These are phyloP conservation scores for Vitis hybrid DNA, from an alignment of 177 flowering plant genomes.

Conservation along the genomic window DNA sequence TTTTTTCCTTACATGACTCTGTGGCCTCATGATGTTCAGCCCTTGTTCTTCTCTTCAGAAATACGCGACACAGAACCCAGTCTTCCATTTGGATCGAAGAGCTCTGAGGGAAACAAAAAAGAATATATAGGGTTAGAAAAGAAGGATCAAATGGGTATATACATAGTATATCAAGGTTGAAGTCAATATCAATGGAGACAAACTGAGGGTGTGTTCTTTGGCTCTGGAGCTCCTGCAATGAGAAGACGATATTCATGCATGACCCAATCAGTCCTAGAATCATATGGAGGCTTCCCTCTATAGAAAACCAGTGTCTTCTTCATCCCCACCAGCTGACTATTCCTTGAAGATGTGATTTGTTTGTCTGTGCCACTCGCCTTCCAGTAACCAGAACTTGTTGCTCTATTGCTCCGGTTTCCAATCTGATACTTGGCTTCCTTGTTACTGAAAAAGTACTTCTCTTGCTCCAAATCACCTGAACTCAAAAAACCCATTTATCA, in stretches of 20 bases:
- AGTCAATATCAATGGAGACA: neutral
- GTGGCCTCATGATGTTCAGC: no score
- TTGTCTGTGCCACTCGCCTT: constrained; percentile 46
- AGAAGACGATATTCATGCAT: constrained; percentile 62
- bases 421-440: constrained; percentile 39
- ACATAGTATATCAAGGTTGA: neutral
- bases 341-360: constrained; percentile 27
- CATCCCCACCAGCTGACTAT: constrained; percentile 40
- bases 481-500: neutral
- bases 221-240: constrained; percentile 12
- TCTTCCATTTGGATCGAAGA: no score
- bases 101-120: no score
- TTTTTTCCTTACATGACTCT: no score
- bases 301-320: constrained; percentile 53
- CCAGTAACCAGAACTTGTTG: constrained; percentile 57
- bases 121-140: no score
- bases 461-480: constrained; percentile 44
- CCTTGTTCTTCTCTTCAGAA: no score
- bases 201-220: constrained; percentile 19
- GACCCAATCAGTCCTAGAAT: constrained; percentile 50
- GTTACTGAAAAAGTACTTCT: constrained; percentile 52
- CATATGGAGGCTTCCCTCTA: constrained; percentile 39
- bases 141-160: no score
- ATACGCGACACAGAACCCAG: no score
- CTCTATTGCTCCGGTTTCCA: constrained; percentile 34